Base-by-base conservation (phyloP, 1,284 basidiomycete genomes). In the Ganoderma meredithae region DNA sequence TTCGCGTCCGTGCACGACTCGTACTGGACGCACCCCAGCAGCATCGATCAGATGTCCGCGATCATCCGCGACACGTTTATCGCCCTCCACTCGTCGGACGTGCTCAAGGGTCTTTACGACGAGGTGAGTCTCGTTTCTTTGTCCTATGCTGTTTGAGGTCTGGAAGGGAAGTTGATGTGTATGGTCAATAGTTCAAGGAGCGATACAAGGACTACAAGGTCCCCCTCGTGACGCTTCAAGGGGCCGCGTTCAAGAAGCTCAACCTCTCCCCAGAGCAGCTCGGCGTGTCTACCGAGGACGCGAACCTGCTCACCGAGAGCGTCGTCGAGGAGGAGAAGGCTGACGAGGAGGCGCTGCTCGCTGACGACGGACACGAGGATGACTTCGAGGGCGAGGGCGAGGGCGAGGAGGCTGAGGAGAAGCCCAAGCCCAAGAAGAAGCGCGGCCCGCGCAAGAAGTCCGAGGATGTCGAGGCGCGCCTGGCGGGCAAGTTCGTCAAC, bases 1-100 rank as follows among this genome's bases (percentile, higher is more conserved):
- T 99, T 99, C 78, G 97, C 97, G 0, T 95, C 95, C 2, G 98
- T 99, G 15, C 97, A 99, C 80, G 98, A 99, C 79, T 98, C 96
- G 1, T 99, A 99, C 83, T 99, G 97, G 97, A 99, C 97, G 8
- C 97, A 99, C 78, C 94, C 97, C 0, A 88, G 85, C 47, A 89
- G 88, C 71, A 94, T 99, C 69, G 95, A 98, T 80, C 83, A 89
- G 65, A 98, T 99, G 96, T 95, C 94, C 0, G 85, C 85, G 60
- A 86, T 94, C 74, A 97, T 99, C 74, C 92, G 97, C 39, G 94
- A 97, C 62, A 95, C 95, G 0, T 99, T 99, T 80, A 94, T 99
- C 71, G 90, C 93, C 4, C 85, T 99, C 12, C 97, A 99, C 79
- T 92, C 91, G 25, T 92, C 94, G 25, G 90, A 97, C 77, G 90